Percentiles rank a stretch among this genome's conserved stretches.
phyloP scores from a whole-genome alignment of 257 asterid genomes.

The Anisodus acutangulus region DNA sequence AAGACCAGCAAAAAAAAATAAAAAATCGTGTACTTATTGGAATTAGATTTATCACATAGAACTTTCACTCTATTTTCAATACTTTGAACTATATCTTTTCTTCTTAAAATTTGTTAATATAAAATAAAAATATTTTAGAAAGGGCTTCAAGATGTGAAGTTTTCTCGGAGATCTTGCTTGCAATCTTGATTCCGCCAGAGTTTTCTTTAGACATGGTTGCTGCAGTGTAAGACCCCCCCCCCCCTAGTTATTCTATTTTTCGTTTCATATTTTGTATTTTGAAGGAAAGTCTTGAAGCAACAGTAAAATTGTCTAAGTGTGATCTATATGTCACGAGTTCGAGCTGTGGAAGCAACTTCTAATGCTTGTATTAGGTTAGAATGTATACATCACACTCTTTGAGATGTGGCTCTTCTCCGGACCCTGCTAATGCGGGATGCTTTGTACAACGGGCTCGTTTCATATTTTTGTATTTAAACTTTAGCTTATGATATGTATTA shows the following conservation, averaged over 20 bases:
- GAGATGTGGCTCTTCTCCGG: no score
- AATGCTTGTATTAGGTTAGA: no score
- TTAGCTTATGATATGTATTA: no score
- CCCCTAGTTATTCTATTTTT: not conserved
- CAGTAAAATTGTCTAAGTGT: no score
- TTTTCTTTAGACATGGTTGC: conserved; percentile 85
- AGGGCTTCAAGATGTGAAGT: conserved; percentile 57
- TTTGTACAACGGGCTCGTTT: no score
- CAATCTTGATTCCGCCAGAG: conserved; percentile 85
- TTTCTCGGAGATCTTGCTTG: conserved; percentile 54
- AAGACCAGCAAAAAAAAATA: not conserved
- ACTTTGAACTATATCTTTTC: not conserved
- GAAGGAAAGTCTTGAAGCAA: no score
- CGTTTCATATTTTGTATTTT: not conserved
- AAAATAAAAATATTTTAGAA: not conserved
- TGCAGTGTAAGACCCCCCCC: conserved; percentile 54
- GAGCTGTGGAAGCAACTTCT: no score
- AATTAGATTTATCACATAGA: not conserved
- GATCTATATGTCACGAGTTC: no score
- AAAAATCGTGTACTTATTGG: not conserved
- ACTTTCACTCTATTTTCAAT: not conserved
- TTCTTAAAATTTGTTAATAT: not conserved
- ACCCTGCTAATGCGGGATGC: no score
- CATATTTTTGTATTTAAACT: no score
- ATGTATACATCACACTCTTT: no score